Conservation (phyloP, 208 protist species). For the Acanthamoeba royreba region DNA sequence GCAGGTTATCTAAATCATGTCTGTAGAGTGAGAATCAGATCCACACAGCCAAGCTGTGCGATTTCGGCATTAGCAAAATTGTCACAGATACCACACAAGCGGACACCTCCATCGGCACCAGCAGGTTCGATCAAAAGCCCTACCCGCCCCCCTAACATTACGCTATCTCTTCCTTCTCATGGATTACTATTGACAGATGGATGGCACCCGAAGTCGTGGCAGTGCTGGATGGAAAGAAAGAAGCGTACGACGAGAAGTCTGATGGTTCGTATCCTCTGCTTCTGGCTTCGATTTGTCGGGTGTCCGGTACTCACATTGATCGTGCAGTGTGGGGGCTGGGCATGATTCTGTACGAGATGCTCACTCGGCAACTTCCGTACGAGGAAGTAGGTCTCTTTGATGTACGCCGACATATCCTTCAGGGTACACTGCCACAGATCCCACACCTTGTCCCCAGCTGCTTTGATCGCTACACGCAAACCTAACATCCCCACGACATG, state of each 20-base stretch:
- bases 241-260: not conserved
- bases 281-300: not conserved
- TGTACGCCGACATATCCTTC: not conserved
- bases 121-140: not conserved
- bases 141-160: no score
- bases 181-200: not conserved
- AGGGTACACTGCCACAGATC: not conserved
- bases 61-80: constrained; percentile 10
- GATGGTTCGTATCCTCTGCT: not conserved
- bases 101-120: constrained; percentile 10
- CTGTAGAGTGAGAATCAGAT: not conserved
- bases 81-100: not conserved
- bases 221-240: not conserved
- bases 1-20: not conserved
- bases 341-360: constrained; percentile 22
- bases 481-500: no score
- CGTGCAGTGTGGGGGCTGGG: not conserved
- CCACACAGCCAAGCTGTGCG: not conserved
- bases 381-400: constrained; percentile 19
- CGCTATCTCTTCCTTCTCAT: no score
- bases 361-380: not conserved
- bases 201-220: constrained; percentile 19
- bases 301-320: not conserved
- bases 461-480: no score
- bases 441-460: not conserved